Conservation (phyloP, 257 asterid species). For the Solanum medicagineum region DNA sequence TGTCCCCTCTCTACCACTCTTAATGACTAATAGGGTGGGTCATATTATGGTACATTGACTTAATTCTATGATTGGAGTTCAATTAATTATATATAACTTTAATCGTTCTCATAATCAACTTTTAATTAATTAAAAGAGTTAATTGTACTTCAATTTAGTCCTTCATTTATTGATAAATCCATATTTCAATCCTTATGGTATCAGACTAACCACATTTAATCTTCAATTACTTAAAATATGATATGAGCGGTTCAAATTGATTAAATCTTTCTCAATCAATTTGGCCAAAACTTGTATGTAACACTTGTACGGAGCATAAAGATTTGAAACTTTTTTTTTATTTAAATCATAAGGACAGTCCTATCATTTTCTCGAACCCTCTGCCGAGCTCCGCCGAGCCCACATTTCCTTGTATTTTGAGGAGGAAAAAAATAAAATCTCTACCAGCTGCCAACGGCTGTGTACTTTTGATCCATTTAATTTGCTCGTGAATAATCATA, state of each 20-base stretch:
- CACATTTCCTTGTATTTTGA: no score
- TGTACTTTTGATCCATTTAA: neutral
- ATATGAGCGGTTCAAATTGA: neutral
- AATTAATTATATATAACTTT: neutral
- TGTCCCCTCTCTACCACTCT: conserved; percentile 1
- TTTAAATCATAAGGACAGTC: no score
- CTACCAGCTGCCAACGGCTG: no score
- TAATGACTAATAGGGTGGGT: neutral
- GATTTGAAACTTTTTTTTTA: no score
- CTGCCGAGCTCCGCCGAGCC: no score
- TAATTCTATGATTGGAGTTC: neutral
- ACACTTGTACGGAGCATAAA: no score
- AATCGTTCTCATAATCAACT: neutral
- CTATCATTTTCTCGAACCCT: no score
- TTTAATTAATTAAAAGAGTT: neutral
- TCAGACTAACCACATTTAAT: neutral
- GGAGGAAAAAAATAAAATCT: no score
- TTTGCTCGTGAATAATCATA: neutral
- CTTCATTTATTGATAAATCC: neutral
- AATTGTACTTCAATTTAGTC: neutral
- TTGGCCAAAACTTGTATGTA: no score
- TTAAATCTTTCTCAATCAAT: no score
- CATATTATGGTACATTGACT: neutral
- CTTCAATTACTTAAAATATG: neutral
- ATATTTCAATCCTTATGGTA: neutral